Evolutionary conservation across 2,329 filamentous ascomycete species (phyloP), one percentile per base, ranked within the genome.

Genomic region (Colletotrichum musicola): DNA sequence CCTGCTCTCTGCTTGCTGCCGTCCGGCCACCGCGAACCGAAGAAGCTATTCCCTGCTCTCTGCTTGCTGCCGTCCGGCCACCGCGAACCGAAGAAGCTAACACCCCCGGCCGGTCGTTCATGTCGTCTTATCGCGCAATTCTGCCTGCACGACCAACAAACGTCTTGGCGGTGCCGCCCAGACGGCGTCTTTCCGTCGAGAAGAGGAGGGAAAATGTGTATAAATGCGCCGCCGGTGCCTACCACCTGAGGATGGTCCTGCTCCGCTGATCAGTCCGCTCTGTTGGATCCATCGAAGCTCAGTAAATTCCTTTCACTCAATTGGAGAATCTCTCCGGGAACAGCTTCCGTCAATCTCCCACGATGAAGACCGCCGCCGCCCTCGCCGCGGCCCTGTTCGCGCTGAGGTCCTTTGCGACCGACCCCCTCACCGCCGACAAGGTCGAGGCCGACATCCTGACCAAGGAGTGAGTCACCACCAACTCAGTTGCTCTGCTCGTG

Each of bases 401-500:
- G 35, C 27, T 71, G n/a, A 57, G 57, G 4, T 61, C 57, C n/a
- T 46, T 64, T 27, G 68, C 70, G 47, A 77, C 68, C 25, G 74
- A 79, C 64, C 71, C 73, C 6, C 72, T 83, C 49, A 82, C 78
- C 1, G 76, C 79, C 25, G 80, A 83, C 68, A 79, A 78, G 73
- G 72, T 80, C 40, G 82, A 79, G 60, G 77, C 77, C 16, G 81
- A 82, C 63, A 81, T 84, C 71, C 75, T 73, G 35, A 78, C 76
- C 49, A 73, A 75, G 62, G 76, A 80, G 81, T 83, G 51, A 71
- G 80, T 72, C 3, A 1, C 22, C 10, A 18, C 2, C n/a, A 5
- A 47, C 30, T 27, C 4, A n/a, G 18, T 20, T 25, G 16, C 4
- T 16, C 10, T 47, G 27, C 18, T 27, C 5, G 4, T 25, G 4